Conservation (phyloP, 2,329 filamentous ascomycete species). For the Nectriaceae sp. region DNA sequence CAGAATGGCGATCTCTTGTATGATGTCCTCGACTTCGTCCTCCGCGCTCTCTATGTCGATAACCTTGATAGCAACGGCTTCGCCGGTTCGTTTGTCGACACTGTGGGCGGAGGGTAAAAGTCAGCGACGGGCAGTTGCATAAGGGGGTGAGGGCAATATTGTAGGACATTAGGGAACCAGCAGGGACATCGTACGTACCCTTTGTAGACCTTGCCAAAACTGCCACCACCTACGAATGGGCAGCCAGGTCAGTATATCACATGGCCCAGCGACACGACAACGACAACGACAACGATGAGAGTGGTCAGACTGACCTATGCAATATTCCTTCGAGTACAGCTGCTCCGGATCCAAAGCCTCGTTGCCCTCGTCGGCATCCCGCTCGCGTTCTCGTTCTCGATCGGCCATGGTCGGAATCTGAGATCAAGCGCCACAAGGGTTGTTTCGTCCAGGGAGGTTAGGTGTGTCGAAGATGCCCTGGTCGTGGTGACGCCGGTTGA, state of each 20-base stretch:
- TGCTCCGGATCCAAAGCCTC: slow-evolving; percentile 77
- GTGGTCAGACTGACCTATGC: slow-evolving; percentile 64
- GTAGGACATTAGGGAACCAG: not conserved
- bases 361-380: slow-evolving; percentile 48
- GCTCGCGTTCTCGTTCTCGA: slow-evolving; percentile 32
- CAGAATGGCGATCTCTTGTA: slow-evolving; percentile 96
- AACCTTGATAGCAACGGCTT: slow-evolving; percentile 95
- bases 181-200: slow-evolving; percentile 57
- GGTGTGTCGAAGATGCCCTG: no score
- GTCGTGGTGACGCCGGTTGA: no score
- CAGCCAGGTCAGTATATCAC: slow-evolving; percentile 24
- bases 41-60: slow-evolving; percentile 99
- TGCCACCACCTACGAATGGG: slow-evolving; percentile 73
- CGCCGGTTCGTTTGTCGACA: slow-evolving; percentile 89
- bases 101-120: slow-evolving; percentile 43
- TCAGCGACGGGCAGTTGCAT: not conserved
- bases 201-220: slow-evolving; percentile 99
- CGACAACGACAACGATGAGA: slow-evolving; percentile 5
- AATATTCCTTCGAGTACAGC: slow-evolving; percentile 90
- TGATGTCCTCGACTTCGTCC: slow-evolving; percentile 99
- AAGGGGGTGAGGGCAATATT: not conserved
- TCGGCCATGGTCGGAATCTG: slow-evolving; percentile 7
- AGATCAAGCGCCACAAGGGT: no score
- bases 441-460: no score
- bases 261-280: slow-evolving; percentile 3